Conservation (phyloP, 2,329 filamentous ascomycete genomes). For the Xylariaceae sp. region DNA sequence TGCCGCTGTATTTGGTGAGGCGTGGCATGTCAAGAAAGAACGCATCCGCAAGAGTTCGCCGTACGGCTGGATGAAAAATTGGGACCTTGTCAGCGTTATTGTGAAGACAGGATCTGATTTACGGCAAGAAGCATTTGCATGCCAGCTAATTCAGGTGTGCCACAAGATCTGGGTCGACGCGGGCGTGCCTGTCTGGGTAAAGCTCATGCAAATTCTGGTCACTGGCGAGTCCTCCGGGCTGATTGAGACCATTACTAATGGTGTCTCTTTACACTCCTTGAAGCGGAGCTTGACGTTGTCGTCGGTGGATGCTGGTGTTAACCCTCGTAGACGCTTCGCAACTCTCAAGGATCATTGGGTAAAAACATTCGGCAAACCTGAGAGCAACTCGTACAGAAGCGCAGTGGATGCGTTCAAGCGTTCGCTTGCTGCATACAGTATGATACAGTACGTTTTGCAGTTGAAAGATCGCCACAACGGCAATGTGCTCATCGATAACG, state of each 20-base stretch:
- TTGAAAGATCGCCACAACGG: conserved; percentile 84
- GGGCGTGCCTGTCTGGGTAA: conserved; percentile 75
- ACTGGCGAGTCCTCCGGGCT: conserved; percentile 79
- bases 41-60: conserved; percentile 77
- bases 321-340: conserved; percentile 69
- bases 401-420: conserved; percentile 75
- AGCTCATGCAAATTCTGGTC: conserved; percentile 79
- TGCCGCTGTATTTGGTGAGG: conserved; percentile 80
- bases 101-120: conserved; percentile 81
- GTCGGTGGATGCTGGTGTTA: conserved; percentile 65
- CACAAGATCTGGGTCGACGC: conserved; percentile 77
- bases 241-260: conserved; percentile 84
- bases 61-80: conserved; percentile 85
- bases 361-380: conserved; percentile 68
- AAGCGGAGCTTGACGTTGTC: conserved; percentile 76
- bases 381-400: conserved; percentile 62
- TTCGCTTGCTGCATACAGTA: conserved; percentile 78
- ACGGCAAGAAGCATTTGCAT: conserved; percentile 80
- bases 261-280: conserved; percentile 78
- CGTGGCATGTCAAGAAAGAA: conserved; percentile 79
- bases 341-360: conserved; percentile 77
- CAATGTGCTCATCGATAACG: conserved; percentile 78
- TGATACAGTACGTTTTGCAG: conserved; percentile 77
- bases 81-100: conserved; percentile 81
- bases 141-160: conserved; percentile 76